Evolutionary conservation across 352 stramenopile genomes (phyloP).

Genomic region (Thalassiosira exigua): DNA sequence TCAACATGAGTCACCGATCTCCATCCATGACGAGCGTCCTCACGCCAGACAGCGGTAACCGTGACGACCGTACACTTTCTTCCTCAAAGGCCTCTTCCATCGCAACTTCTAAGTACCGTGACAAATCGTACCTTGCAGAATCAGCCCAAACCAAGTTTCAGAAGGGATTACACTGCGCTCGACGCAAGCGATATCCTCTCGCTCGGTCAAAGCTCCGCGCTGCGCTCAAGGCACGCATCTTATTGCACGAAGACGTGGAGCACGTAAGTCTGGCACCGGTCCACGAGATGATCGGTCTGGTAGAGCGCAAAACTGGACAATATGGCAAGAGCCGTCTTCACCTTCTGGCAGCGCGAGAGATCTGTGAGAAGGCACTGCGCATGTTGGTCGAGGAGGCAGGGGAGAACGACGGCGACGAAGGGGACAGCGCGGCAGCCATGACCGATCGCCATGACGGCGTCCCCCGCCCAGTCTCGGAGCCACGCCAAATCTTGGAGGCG

Average conservation of each 20-base stretch:
- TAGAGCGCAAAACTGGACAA: not conserved
- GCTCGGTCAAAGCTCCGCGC: slow-evolving; percentile 3
- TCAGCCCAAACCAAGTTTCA: not conserved
- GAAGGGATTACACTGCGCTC: not conserved
- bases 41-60: not conserved
- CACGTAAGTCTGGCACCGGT: not conserved
- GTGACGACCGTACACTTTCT: not conserved
- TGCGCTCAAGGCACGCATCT: slow-evolving; percentile 13
- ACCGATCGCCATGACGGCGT: not conserved
- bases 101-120: not conserved
- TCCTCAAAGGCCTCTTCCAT: not conserved
- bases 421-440: not conserved
- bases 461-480: too few relatives aligned
- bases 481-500: not conserved
- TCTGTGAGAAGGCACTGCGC: not conserved
- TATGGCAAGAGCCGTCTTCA: slow-evolving; percentile 2
- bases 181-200: not conserved
- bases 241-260: slow-evolving; percentile 9
- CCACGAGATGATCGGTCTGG: slow-evolving; percentile 9
- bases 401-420: not conserved
- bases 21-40: not conserved
- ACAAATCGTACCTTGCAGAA: not conserved
- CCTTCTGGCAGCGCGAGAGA: slow-evolving; percentile 3
- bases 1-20: too few relatives aligned
- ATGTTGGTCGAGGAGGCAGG: slow-evolving; percentile 1